A percentile compares a stretch with the other conserved stretches of the same genome.
Evolutionary conservation across 2,329 filamentous ascomycete genomes (phyloP).

Genomic region (Metarhizium rileyi): DNA sequence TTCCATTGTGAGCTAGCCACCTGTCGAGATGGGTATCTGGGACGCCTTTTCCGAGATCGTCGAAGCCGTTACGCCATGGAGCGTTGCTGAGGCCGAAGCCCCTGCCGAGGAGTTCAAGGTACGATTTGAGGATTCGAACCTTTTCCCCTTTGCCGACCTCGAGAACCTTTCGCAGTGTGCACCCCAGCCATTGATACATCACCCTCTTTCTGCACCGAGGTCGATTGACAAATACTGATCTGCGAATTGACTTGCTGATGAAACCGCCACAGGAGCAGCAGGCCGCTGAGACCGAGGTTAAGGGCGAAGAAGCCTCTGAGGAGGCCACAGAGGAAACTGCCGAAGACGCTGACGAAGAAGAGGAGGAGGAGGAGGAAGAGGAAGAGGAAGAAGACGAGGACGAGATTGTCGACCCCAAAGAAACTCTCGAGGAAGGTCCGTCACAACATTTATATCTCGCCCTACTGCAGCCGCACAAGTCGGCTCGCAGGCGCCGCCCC

Average conservation of each 20-base stretch:
- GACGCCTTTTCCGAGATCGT: constrained; percentile 54
- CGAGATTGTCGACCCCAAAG: constrained; percentile 80
- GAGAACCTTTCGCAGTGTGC: background rate
- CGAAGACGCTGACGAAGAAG: constrained; percentile 35
- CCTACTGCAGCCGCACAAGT: background rate
- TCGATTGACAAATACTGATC: background rate
- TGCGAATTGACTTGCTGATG: background rate
- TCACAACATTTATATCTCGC: constrained; percentile 7
- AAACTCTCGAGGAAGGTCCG: constrained; percentile 85
- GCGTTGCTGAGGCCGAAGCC: constrained; percentile 55
- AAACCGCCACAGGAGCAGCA: constrained; percentile 24
- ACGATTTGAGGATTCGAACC: constrained; percentile 18
- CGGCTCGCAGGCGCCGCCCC: background rate
- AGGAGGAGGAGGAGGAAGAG: constrained; percentile 43
- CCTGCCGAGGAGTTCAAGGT: constrained; percentile 55
- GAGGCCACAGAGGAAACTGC: constrained; percentile 16
- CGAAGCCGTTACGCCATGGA: constrained; percentile 57
- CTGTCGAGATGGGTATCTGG: constrained; percentile 55
- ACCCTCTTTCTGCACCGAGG: background rate
- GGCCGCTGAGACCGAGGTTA: constrained; percentile 42
- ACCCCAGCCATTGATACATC: background rate
- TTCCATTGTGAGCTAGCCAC: constrained; percentile 29
- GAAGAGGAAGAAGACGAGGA: constrained; percentile 60
- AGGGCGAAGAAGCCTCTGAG: constrained; percentile 25
- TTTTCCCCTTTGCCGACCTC: background rate